phyloP scores from a whole-genome alignment of 1,139 yeast genomes.

The Blastobotrys raffinosifermentans region DNA sequence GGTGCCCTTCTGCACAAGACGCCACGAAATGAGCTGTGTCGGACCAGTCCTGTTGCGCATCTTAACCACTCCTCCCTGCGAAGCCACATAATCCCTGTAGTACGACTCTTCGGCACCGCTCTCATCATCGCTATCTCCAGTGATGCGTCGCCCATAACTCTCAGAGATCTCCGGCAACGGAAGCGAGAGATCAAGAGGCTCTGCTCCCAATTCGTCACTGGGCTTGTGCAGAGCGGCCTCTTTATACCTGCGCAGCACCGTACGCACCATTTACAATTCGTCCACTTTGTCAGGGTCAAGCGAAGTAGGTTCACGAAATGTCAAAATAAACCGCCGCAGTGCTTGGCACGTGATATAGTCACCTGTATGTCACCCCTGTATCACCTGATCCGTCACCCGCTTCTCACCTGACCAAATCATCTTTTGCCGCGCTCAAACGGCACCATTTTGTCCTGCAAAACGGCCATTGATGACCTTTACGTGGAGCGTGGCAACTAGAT shows the following conservation, averaged over 20 bases:
- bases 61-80: constrained; percentile 18
- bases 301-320: no score
- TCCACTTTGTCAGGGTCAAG: no score
- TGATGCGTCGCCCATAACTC: constrained; percentile 6
- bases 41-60: constrained; percentile 8
- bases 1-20: constrained; percentile 17
- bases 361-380: no score
- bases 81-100: constrained; percentile 23
- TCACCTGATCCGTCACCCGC: no score
- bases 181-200: constrained; percentile 10
- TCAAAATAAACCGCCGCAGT: no score
- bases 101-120: constrained; percentile 19
- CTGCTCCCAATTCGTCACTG: constrained; percentile 10
- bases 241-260: constrained; percentile 10
- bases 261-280: no score
- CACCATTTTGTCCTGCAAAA: no score
- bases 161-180: constrained; percentile 12
- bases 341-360: no score
- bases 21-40: constrained; percentile 23
- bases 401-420: no score
- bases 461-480: no score
- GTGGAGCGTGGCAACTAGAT: no score
- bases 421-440: no score
- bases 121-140: constrained; percentile 9
- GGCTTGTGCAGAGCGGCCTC: constrained; percentile 13